Percentiles rank a stretch among this genome's conserved stretches.
phyloP scores from a whole-genome alignment of 805 yeast genomes.

The Candida maris region DNA sequence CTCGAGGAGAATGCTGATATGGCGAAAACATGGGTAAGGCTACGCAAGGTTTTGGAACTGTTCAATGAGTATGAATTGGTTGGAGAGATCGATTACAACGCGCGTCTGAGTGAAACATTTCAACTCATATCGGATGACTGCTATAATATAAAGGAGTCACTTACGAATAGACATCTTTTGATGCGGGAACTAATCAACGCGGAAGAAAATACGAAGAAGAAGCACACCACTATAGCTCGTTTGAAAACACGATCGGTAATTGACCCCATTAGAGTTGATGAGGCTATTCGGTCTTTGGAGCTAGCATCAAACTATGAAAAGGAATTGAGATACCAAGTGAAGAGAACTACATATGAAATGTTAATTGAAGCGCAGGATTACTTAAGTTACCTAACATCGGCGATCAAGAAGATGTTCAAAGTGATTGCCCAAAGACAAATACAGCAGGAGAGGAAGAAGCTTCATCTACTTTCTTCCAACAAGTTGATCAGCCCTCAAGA shows the following conservation, averaged over 20 bases:
- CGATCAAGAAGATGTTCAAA: conserved; percentile 49
- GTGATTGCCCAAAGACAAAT: conserved; percentile 66
- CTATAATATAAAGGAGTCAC: conserved; percentile 83
- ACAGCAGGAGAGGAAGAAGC: conserved; percentile 79
- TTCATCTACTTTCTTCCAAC: conserved; percentile 67
- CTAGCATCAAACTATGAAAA: conserved; percentile 74
- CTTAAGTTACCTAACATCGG: conserved; percentile 49
- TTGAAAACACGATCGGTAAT: conserved; percentile 69
- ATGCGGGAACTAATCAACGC: conserved; percentile 87
- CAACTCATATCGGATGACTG: conserved; percentile 66
- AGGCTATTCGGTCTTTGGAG: conserved; percentile 76
- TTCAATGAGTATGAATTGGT: conserved; percentile 76
- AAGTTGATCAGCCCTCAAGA: conserved; percentile 30
- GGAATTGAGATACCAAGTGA: conserved; percentile 69
- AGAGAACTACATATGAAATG: conserved; percentile 84
- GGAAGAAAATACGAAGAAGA: conserved; percentile 65
- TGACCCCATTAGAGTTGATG: conserved; percentile 87
- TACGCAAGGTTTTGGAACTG: conserved; percentile 63
- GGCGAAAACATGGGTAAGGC: conserved; percentile 72
- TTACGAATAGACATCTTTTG: conserved; percentile 86
- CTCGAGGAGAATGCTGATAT: conserved; percentile 60
- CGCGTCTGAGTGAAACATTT: conserved; percentile 73
- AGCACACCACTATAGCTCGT: conserved; percentile 68
- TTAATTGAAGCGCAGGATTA: conserved; percentile 65
- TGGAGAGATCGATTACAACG: conserved; percentile 67